A percentile compares a stretch with the other conserved stretches of the same genome.
Conservation (phyloP, 1,139 yeast species). For the Pneumocystis canis region DNA sequence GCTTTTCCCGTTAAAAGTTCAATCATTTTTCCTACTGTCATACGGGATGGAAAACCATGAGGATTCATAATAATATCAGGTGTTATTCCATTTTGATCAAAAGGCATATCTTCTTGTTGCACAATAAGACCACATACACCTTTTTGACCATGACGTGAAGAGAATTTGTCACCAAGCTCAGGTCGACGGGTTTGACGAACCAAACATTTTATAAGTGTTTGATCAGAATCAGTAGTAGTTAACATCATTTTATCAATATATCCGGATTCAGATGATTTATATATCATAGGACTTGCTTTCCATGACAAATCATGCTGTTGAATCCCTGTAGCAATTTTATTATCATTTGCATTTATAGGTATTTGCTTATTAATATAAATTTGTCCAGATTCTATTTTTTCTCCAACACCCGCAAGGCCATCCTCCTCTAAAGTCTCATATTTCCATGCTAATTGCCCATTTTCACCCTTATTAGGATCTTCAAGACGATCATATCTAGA, state of each 20-base stretch:
- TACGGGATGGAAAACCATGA: slow-evolving; percentile 98
- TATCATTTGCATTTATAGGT: slow-evolving; percentile 75
- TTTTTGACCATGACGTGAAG: slow-evolving; percentile 95
- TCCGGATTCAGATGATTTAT: slow-evolving; percentile 90
- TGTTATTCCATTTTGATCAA: slow-evolving; percentile 71
- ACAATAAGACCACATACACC: slow-evolving; percentile 98
- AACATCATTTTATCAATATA: slow-evolving; percentile 95
- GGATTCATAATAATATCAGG: slow-evolving; percentile 98
- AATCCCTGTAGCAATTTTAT: slow-evolving; percentile 24
- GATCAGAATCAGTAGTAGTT: slow-evolving; percentile 90
- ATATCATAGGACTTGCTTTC: slow-evolving; percentile 80
- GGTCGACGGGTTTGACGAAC: slow-evolving; percentile 95
- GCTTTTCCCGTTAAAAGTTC: slow-evolving; percentile 95
- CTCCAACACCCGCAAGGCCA: slow-evolving; percentile 95
- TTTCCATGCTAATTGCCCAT: slow-evolving; percentile 68
- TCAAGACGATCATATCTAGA: slow-evolving; percentile 21
- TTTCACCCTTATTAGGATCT: slow-evolving; percentile 14
- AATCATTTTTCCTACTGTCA: slow-evolving; percentile 98
- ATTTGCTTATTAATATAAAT: slow-evolving; percentile 85
- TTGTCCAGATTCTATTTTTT: slow-evolving; percentile 79
- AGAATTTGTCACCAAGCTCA: slow-evolving; percentile 92
- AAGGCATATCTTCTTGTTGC: slow-evolving; percentile 91
- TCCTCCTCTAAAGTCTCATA: slow-evolving; percentile 83
- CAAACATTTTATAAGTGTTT: slow-evolving; percentile 80
- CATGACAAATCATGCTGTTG: slow-evolving; percentile 36